Base-by-base conservation (phyloP, 495 filamentous ascomycete genomes). In the Neurospora sp. region DNA sequence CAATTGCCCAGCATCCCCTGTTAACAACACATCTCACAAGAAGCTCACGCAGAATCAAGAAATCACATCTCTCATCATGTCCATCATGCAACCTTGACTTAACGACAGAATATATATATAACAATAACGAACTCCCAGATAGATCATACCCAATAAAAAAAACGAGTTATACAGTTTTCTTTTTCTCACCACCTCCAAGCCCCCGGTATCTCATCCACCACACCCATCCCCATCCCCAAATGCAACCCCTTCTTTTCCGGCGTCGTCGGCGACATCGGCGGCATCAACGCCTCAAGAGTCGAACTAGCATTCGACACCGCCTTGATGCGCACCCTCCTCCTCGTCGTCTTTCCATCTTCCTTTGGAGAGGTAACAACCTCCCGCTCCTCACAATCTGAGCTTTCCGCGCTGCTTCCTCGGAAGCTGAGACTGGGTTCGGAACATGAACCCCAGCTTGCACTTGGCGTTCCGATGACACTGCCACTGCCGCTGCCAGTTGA, bases 131-230 rank as follows among this genome's bases (percentile, higher is more conserved):
- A 46, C 44, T 11, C n/a, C 44, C 4, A 49, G n/a, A n/a, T 4
- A 46, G n/a, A n/a, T 8, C 18, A 44, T 18, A 44, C 0, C 12
- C 39, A 35, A 35, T 40, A 40, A 72, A 69, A 37, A 42, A 70
- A 60, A 72, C 3, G 18, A 42, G 39, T 5, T 31, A 75, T 37
- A 11, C 14, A 46, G 39, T 71, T 23, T 11, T 31, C 66, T 23
- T 11, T 39, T 76, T 35, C 66, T 69, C 62, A 39, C 76, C 76
- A 78, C 42, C 70, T 72, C 75, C 77, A 78, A 39, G 72, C 70
- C 62, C 77, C 77, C 8, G 77, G 77, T 6, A 77, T 49, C 23
- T 7, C 71, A 1, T 74, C 75, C 9, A 70, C 69, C 38, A 18
- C 35, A 3, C 72, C 70, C 74, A 38, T 31, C 31, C 31, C 37